Evolutionary conservation across 768 basidiomycete species (phyloP), one percentile per base, ranked within the genome.

Genomic region (Mycena floridula): DNA sequence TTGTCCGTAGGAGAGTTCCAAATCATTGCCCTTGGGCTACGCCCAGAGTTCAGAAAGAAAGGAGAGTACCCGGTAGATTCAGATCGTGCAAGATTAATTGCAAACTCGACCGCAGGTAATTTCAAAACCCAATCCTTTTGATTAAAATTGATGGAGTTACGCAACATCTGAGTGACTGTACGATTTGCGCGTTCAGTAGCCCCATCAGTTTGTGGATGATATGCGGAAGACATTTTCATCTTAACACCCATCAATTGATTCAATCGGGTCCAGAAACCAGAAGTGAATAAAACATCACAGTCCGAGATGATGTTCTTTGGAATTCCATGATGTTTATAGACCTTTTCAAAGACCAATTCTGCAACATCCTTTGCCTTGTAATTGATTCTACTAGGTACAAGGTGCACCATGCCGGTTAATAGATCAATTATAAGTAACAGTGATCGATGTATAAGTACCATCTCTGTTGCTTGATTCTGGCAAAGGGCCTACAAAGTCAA

Each of bases 61-160:
- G n/a, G n/a, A n/a, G n/a, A n/a, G 44, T 54, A 66, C 1, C 66
- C 63, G 2, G 67, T 71, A 0, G 54, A 54, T 8, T 63, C 60
- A 0, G 64, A 65, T 0, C 58, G 40, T 0, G 68, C n/a, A n/a
- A n/a, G n/a, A n/a, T n/a, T n/a, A n/a, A n/a, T n/a, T n/a, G n/a
- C n/a, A n/a, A n/a, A n/a, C n/a, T n/a, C n/a, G n/a, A n/a, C n/a
- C n/a, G n/a, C n/a, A n/a, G n/a, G n/a, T n/a, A n/a, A n/a, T n/a
- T n/a, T n/a, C n/a, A n/a, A n/a, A n/a, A n/a, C n/a, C n/a, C n/a
- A n/a, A n/a, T n/a, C n/a, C n/a, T n/a, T n/a, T n/a, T n/a, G n/a
- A n/a, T n/a, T n/a, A n/a, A 42, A 46, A 40, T 70, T 71, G 16
- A 70, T 56, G 1, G 68, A 58, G n/a, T 9, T 30, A 9, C 9